Percentiles rank a stretch among this genome's conserved stretches.
Evolutionary conservation across 306 rosid genomes (phyloP).

Genomic region (Casuarina cunninghamiana): DNA sequence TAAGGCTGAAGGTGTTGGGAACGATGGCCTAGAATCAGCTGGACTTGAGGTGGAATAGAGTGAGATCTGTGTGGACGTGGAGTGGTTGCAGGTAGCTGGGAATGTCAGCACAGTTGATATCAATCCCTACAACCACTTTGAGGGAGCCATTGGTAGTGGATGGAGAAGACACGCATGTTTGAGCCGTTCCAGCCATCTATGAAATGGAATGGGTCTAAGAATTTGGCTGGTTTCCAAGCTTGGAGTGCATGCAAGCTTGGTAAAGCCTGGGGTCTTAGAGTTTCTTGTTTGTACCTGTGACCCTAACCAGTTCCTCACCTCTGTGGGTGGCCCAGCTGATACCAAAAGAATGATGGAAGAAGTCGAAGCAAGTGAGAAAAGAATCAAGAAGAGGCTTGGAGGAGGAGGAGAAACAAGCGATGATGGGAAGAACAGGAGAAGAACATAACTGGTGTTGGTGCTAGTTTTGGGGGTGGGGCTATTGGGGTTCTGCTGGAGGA

Average conservation of each 20-base stretch:
- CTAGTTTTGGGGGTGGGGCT: no score
- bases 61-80: slow-evolving; percentile 56
- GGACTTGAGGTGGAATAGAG: slow-evolving; percentile 64
- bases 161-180: slow-evolving; percentile 61
- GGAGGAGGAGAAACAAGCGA: slow-evolving; percentile 8
- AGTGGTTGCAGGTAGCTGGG: slow-evolving; percentile 63
- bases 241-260: slow-evolving; percentile 66
- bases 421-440: neutral
- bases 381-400: slow-evolving; percentile 7
- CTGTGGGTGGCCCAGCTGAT: neutral
- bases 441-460: no score
- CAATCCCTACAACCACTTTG: slow-evolving; percentile 71
- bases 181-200: slow-evolving; percentile 64
- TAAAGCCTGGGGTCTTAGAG: slow-evolving; percentile 44
- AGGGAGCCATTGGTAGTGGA: slow-evolving; percentile 45
- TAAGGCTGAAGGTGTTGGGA: slow-evolving; percentile 47
- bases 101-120: slow-evolving; percentile 74
- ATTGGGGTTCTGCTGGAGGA: no score
- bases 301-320: neutral
- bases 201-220: slow-evolving; percentile 61
- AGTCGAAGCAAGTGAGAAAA: neutral
- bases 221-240: slow-evolving; percentile 63
- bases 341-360: neutral
- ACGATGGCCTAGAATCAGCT: slow-evolving; percentile 74
- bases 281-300: neutral